Percentiles rank a stretch among this genome's conserved stretches.
Conservation (phyloP, 768 basidiomycete genomes). For the Lactifluus echinatus region DNA sequence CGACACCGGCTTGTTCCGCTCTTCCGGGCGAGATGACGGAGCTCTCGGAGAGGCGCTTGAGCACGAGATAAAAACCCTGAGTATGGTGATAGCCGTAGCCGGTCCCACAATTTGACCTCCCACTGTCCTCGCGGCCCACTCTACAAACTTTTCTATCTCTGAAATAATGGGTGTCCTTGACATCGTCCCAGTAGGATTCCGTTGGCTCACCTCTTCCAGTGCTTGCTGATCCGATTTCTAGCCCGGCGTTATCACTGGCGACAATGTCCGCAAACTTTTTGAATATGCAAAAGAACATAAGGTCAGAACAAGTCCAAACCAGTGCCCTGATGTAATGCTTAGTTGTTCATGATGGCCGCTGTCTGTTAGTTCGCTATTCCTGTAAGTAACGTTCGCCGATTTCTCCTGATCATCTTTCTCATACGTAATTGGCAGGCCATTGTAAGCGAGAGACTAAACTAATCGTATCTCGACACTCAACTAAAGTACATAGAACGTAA, state of each 20-base stretch:
- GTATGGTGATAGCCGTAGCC: not conserved
- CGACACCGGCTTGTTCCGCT: constrained; percentile 3
- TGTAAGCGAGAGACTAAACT: constrained; percentile 37
- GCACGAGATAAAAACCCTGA: constrained; percentile 1
- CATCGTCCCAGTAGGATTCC: constrained; percentile 61
- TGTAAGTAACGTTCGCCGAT: constrained; percentile 38
- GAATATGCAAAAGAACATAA: constrained; percentile 86
- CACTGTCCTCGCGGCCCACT: not conserved
- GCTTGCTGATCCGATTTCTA: constrained; percentile 26
- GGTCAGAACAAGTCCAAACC: constrained; percentile 38
- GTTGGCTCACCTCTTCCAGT: not conserved
- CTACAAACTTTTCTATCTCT: not conserved
- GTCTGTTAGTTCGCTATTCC: constrained; percentile 67
- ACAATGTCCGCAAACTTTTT: constrained; percentile 90
- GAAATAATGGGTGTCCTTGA: constrained; percentile 69
- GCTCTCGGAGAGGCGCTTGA: constrained; percentile 12
- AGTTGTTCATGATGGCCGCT: constrained; percentile 10
- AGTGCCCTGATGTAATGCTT: not conserved
- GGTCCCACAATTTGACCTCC: constrained; percentile 1
- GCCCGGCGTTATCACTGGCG: constrained; percentile 94
- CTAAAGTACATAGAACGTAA: constrained; percentile 63
- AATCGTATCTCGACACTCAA: constrained; percentile 11
- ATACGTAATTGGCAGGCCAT: constrained; percentile 45
- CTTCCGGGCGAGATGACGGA: constrained; percentile 9
- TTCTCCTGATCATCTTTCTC: constrained; percentile 2